Evolutionary conservation across 495 filamentous ascomycete genomes (phyloP).

Genomic region (Aspergillus diversus): DNA sequence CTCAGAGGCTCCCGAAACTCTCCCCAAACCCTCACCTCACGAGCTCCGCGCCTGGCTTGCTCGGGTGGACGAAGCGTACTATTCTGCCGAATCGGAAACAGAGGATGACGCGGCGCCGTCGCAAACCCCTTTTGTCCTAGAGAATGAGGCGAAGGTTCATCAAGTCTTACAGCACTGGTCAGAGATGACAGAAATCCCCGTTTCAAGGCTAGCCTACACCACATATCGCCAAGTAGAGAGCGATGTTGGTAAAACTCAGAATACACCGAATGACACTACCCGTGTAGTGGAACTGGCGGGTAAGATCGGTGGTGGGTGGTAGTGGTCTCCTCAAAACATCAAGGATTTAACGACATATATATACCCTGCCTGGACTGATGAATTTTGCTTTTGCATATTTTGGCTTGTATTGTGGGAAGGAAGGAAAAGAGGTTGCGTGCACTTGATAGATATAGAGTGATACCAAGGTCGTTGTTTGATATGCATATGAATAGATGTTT

Average conservation of each 20-base stretch:
- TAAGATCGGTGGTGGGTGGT: conserved; percentile 96
- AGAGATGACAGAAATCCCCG: conserved; percentile 63
- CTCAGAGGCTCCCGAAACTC: conserved; percentile 25
- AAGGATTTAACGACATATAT: conserved; percentile 22
- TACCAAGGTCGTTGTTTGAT: conserved; percentile 10
- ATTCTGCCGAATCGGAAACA: conserved; percentile 70
- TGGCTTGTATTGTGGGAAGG: conserved; percentile 1
- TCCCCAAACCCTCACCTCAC: conserved; percentile 61
- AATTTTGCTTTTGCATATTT: conserved; percentile 7
- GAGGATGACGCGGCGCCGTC: conserved; percentile 30
- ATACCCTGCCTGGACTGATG: conserved; percentile 5
- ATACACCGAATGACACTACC: conserved; percentile 62
- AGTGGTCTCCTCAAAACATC: conserved; percentile 23
- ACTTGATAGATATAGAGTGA: conserved; percentile 12
- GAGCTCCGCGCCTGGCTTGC: conserved; percentile 87
- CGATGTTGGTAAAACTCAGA: conserved; percentile 81
- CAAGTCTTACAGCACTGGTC: conserved; percentile 75
- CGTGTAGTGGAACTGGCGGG: conserved; percentile 86
- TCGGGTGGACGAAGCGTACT: conserved; percentile 92
- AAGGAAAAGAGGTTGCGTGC: background rate
- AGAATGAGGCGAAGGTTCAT: conserved; percentile 46
- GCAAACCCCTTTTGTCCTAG: conserved; percentile 24
- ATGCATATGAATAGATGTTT: background rate
- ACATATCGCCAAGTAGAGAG: conserved; percentile 91
- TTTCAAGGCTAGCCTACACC: conserved; percentile 78